Evolutionary conservation across 352 stramenopile genomes (phyloP).

Genomic region (Nothophytophthora sp.): DNA sequence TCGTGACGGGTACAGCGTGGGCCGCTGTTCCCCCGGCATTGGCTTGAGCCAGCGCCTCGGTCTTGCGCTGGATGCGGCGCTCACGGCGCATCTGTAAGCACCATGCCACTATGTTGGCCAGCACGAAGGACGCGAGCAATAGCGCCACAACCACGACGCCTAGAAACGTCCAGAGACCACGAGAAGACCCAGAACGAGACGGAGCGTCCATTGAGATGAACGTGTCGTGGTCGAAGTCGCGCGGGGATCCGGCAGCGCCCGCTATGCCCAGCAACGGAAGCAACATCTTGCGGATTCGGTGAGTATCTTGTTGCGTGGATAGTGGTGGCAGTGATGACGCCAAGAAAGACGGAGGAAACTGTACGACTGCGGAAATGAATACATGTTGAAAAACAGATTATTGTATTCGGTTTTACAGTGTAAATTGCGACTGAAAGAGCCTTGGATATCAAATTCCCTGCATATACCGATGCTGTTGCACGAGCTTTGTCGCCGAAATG

Average conservation of each 20-base stretch:
- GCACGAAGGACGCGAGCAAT: constrained; percentile 46
- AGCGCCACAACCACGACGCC: constrained; percentile 33
- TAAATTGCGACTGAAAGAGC: too few relatives aligned
- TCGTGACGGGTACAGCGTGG: constrained; percentile 82
- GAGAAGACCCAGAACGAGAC: constrained; percentile 17
- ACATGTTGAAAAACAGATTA: too few relatives aligned
- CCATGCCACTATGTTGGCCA: constrained; percentile 71
- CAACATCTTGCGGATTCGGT: too few relatives aligned
- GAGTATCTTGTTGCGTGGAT: too few relatives aligned
- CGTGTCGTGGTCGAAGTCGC: background rate
- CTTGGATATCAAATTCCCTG: too few relatives aligned
- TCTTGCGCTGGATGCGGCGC: constrained; percentile 65
- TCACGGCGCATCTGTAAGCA: constrained; percentile 63
- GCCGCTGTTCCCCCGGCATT: background rate
- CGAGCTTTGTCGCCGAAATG: too few relatives aligned
- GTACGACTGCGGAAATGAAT: too few relatives aligned
- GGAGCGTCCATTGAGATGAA: background rate
- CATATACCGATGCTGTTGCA: too few relatives aligned
- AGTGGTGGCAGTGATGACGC: too few relatives aligned
- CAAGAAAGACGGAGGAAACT: too few relatives aligned
- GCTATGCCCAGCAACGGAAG: constrained; percentile 2
- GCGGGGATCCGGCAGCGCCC: constrained; percentile 1
- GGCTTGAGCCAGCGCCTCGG: constrained; percentile 35
- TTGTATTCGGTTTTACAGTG: too few relatives aligned
- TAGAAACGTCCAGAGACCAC: constrained; percentile 23